Percentiles rank a stretch among this genome's conserved stretches.
Conservation (phyloP, 2,329 filamentous ascomycete species). For the Stemphylium lycopersici region DNA sequence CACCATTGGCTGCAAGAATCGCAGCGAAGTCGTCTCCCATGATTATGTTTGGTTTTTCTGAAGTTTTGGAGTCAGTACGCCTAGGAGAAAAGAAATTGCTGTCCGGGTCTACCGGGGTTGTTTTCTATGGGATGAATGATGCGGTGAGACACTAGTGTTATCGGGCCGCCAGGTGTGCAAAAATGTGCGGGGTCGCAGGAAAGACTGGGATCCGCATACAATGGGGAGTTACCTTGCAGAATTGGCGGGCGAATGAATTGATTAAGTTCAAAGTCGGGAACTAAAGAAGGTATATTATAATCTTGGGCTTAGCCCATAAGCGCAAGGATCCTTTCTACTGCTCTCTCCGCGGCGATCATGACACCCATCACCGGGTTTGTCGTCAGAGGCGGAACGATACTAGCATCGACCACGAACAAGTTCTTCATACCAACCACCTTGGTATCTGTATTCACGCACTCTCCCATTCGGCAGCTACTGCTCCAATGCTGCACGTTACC, state of each 20-base stretch:
- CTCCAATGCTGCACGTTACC: slow-evolving; percentile 62
- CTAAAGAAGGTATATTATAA: too few species aligned
- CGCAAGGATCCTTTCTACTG: slow-evolving; percentile 56
- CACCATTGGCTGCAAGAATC: not conserved
- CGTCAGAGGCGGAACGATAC: slow-evolving; percentile 58
- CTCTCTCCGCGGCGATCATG: slow-evolving; percentile 61
- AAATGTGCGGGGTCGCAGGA: too few species aligned
- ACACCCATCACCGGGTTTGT: slow-evolving; percentile 63
- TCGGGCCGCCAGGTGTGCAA: too few species aligned
- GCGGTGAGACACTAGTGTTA: too few species aligned
- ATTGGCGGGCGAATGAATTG: too few species aligned
- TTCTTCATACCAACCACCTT: slow-evolving; percentile 58
- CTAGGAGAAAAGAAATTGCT: too few species aligned
- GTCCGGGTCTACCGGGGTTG: too few species aligned
- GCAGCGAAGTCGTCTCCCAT: not conserved
- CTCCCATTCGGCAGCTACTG: slow-evolving; percentile 58
- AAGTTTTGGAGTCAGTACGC: too few species aligned
- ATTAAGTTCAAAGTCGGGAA: too few species aligned
- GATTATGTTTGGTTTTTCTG: not conserved
- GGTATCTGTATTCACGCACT: slow-evolving; percentile 57
- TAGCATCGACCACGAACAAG: slow-evolving; percentile 59
- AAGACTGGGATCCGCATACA: too few species aligned
- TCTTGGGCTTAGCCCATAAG: not conserved
- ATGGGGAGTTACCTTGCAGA: too few species aligned
- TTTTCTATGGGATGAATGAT: too few species aligned